Conservation (phyloP, 805 yeast genomes). For the Brettanomyces sp. region DNA sequence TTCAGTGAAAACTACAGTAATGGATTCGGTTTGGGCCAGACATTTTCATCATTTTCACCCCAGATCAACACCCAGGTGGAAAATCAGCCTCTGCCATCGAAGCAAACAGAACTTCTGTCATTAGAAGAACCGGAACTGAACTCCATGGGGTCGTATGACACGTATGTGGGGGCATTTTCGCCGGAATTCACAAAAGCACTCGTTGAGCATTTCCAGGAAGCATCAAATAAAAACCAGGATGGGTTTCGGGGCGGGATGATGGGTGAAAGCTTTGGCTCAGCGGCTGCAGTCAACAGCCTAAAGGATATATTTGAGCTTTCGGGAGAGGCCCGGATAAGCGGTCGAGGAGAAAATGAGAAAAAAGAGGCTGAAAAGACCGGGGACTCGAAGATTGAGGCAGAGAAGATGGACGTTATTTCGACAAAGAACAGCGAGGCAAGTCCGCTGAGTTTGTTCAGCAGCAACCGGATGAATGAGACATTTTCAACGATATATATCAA, state of each 20-base stretch:
- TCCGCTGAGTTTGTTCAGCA: neutral
- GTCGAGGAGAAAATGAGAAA: neutral
- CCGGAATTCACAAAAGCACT: constrained; percentile 16
- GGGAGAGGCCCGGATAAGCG: too few species aligned
- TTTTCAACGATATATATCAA: constrained; percentile 15
- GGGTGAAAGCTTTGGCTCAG: too few species aligned
- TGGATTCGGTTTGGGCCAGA: neutral
- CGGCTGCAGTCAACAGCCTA: too few species aligned
- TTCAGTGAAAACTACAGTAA: too few species aligned
- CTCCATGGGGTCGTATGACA: constrained; percentile 4
- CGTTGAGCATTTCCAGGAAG: constrained; percentile 13
- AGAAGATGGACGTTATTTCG: neutral
- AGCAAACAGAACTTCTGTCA: neutral
- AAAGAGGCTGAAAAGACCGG: neutral
- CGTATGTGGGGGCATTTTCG: constrained; percentile 15
- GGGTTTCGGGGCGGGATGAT: too few species aligned
- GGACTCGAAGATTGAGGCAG: neutral
- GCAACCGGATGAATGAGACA: neutral
- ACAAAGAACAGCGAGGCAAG: too few species aligned
- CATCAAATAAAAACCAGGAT: neutral
- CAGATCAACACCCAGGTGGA: neutral
- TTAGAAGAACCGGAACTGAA: neutral
- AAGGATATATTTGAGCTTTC: too few species aligned
- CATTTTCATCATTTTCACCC: neutral
- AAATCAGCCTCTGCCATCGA: neutral